Base-by-base conservation (phyloP, 371 early-diverging fungal genomes). In the Thermomucor indicae-seudaticae region DNA sequence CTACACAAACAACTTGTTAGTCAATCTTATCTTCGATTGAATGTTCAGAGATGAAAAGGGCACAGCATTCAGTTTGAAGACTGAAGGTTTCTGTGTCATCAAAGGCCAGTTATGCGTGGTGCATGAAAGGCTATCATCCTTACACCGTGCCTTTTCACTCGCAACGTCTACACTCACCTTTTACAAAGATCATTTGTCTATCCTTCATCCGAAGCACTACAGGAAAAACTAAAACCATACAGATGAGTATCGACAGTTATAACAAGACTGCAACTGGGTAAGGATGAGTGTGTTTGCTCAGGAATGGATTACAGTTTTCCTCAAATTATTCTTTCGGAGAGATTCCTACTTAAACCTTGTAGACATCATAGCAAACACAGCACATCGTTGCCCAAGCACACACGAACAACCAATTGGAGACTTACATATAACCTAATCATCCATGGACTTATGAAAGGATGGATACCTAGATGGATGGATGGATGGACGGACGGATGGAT, bases 91-190 rank as follows among this genome's bases (percentile, higher is more conserved):
- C 16, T 44, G 16, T 60, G 17, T 66, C 62, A 66, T 62, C 67
- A 66, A 62, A 49, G 30, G 56, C 42, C 10, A 41, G 47, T 65
- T 66, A 38, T 62, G 67, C 62, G 67, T 58, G 67, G 67, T 66
- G 67, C 67, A 66, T 66, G 67, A 66, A 50, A 60, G 35, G 32
- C 17, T 49, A n/a, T 65, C 66, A 65, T 65, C 66, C 57, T 52
- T 23, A 57, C 44, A 41, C n/a, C n/a, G n/a, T n/a, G n/a, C n/a
- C n/a, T n/a, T n/a, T n/a, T n/a, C n/a, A n/a, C n/a, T n/a, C n/a
- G n/a, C n/a, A n/a, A n/a, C n/a, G n/a, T n/a, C n/a, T n/a, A n/a
- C n/a, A n/a, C n/a, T n/a, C n/a, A n/a, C n/a, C n/a, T n/a, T n/a
- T n/a, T n/a, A n/a, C n/a, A n/a, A n/a, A n/a, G n/a, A n/a, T n/a